A percentile compares a stretch with the other conserved stretches of the same genome.
Conservation (phyloP, 805 yeast genomes). For the Yarrowia deformans region DNA sequence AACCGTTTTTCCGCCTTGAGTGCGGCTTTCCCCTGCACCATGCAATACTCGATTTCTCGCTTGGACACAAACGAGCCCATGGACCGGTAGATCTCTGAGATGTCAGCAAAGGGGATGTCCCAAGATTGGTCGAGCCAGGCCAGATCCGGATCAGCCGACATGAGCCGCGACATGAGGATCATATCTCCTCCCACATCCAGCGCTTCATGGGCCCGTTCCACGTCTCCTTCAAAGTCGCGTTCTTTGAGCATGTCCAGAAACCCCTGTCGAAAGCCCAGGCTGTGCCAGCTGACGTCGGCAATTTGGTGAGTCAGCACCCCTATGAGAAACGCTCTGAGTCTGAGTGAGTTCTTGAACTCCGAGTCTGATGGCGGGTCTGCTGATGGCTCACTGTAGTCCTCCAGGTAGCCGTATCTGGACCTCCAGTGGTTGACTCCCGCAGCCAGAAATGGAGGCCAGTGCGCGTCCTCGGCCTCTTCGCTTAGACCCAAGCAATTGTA, state of each 20-base stretch:
- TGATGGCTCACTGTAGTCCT: background rate
- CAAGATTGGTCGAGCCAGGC: constrained; percentile 48
- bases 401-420: constrained; percentile 46
- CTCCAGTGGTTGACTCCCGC: constrained; percentile 57
- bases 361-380: constrained; percentile 1
- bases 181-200: constrained; percentile 73
- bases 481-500: constrained; percentile 63
- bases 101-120: constrained; percentile 55
- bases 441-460: constrained; percentile 72
- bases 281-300: constrained; percentile 74
- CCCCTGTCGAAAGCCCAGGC: constrained; percentile 62
- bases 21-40: constrained; percentile 63
- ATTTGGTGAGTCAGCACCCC: constrained; percentile 71
- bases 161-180: constrained; percentile 55
- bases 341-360: constrained; percentile 45
- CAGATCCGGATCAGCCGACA: constrained; percentile 47
- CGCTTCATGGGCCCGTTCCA: constrained; percentile 58
- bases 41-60: constrained; percentile 51
- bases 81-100: constrained; percentile 53
- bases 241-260: constrained; percentile 59
- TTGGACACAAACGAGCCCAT: constrained; percentile 50
- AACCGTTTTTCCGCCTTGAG: constrained; percentile 56
- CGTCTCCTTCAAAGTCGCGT: constrained; percentile 63
- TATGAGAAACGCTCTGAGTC: constrained; percentile 61
- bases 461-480: constrained; percentile 65